Percentiles rank a stretch among this genome's conserved stretches.
These are phyloP conservation scores for Taphrina wiesneri DNA, from an alignment of 1,139 yeast species.

Conservation along the genomic window DNA sequence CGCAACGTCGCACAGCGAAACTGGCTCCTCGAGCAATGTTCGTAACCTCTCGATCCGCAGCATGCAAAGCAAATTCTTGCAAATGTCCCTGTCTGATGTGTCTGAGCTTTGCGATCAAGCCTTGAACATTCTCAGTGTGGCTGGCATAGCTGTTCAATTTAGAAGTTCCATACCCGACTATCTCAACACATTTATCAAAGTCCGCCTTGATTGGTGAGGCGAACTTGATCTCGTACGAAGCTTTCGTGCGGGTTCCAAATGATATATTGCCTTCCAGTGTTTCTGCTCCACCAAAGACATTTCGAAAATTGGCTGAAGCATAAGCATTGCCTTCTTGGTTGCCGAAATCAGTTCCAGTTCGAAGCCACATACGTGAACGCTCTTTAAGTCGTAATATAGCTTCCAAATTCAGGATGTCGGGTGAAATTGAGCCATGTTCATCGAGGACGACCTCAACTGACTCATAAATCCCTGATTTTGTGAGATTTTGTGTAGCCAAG, in stretches of 20 bases:
- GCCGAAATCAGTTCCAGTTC: slow-evolving; percentile 91
- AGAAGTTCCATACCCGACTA: slow-evolving; percentile 16
- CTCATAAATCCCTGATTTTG: slow-evolving; percentile 51
- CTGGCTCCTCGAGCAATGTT: slow-evolving; percentile 47
- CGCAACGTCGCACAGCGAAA: slow-evolving; percentile 45
- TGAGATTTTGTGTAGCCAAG: slow-evolving; percentile 43
- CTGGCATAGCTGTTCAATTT: slow-evolving; percentile 35
- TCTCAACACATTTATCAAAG: slow-evolving; percentile 30
- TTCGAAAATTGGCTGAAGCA: slow-evolving; percentile 60
- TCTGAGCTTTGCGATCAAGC: slow-evolving; percentile 18
- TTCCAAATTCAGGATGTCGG: slow-evolving; percentile 39
- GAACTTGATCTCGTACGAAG: slow-evolving; percentile 50
- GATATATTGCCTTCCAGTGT: slow-evolving; percentile 72
- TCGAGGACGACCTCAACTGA: slow-evolving; percentile 49
- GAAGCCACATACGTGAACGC: slow-evolving; percentile 66
- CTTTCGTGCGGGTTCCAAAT: slow-evolving; percentile 73
- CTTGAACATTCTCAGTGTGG: slow-evolving; percentile 34
- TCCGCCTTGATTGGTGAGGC: slow-evolving; percentile 57
- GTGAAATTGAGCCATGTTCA: not conserved
- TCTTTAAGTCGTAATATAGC: slow-evolving; percentile 59
- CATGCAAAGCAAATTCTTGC: slow-evolving; percentile 63
- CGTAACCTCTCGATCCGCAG: slow-evolving; percentile 61
- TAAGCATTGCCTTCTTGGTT: slow-evolving; percentile 96
- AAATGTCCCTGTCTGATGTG: slow-evolving; percentile 24
- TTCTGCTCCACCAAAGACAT: slow-evolving; percentile 89